Percentiles rank a stretch among this genome's conserved stretches.
phyloP scores from a whole-genome alignment of 352 stramenopile genomes.

The Globisporangium irregulare region DNA sequence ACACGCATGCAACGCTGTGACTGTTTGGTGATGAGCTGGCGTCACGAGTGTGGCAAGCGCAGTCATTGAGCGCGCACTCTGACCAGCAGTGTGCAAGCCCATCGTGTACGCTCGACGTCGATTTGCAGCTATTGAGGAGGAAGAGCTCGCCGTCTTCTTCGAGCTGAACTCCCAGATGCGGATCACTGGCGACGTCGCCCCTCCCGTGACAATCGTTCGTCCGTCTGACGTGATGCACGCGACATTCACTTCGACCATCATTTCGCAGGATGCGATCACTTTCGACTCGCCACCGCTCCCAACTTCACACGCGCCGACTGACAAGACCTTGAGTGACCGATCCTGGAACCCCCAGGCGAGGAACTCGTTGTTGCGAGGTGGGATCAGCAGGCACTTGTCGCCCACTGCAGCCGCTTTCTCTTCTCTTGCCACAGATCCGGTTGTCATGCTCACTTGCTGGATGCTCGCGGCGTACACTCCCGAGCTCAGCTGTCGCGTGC shows the following conservation, averaged over 20 bases:
- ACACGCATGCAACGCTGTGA: slow-evolving; percentile 57
- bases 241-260: slow-evolving; percentile 51
- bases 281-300: slow-evolving; percentile 53
- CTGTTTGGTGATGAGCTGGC: slow-evolving; percentile 29
- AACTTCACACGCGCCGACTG: slow-evolving; percentile 36
- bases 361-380: slow-evolving; percentile 60
- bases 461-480: slow-evolving; percentile 31
- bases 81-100: slow-evolving; percentile 22
- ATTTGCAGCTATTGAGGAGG: slow-evolving; percentile 3
- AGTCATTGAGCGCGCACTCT: slow-evolving; percentile 38
- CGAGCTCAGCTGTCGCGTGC: slow-evolving; percentile 29
- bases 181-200: slow-evolving; percentile 37
- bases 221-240: slow-evolving; percentile 62
- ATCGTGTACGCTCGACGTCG: slow-evolving; percentile 30
- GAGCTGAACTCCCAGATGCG: slow-evolving; percentile 51
- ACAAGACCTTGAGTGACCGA: slow-evolving; percentile 57
- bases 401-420: slow-evolving; percentile 42
- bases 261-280: slow-evolving; percentile 53
- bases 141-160: slow-evolving; percentile 17
- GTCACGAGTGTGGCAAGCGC: slow-evolving; percentile 43
- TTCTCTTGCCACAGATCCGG: slow-evolving; percentile 44
- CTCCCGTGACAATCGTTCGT: slow-evolving; percentile 53
- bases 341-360: slow-evolving; percentile 72
- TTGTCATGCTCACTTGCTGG: slow-evolving; percentile 44
- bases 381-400: slow-evolving; percentile 54